These are phyloP conservation scores for Fusarium sp. DNA, from an alignment of 2,329 filamentous ascomycete genomes.

Conservation along the genomic window DNA sequence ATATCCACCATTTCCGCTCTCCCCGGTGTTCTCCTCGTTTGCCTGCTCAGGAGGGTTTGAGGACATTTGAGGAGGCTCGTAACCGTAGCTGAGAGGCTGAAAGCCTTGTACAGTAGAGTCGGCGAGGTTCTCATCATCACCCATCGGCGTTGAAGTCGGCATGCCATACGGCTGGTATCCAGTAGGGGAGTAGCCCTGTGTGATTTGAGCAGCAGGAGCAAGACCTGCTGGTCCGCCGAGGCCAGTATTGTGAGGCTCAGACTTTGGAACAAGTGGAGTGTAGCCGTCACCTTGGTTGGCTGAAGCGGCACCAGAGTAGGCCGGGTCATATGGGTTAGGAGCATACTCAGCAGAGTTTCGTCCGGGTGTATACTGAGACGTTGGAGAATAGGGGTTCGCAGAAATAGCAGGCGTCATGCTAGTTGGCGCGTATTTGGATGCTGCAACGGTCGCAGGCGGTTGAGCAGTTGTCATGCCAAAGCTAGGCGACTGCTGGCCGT, in stretches of 20 bases:
- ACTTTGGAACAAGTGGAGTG: conserved; percentile 32
- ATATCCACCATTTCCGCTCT: conserved; percentile 62
- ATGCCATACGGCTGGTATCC: conserved; percentile 51
- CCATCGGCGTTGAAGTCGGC: conserved; percentile 35
- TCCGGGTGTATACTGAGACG: conserved; percentile 65
- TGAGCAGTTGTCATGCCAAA: conserved; percentile 51
- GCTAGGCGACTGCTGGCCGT: conserved; percentile 66
- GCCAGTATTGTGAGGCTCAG: conserved; percentile 27
- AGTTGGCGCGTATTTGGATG: conserved; percentile 58
- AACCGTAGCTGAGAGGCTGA: conserved; percentile 64
- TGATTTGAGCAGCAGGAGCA: conserved; percentile 47
- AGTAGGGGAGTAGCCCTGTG: conserved; percentile 32
- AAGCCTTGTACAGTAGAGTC: conserved; percentile 53
- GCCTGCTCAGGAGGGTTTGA: conserved; percentile 36
- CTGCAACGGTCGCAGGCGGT: conserved; percentile 52
- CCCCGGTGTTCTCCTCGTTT: conserved; percentile 37
- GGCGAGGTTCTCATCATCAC: conserved; percentile 21
- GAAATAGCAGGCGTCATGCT: conserved; percentile 30
- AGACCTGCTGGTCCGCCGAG: conserved; percentile 29
- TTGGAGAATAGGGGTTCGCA: conserved; percentile 52
- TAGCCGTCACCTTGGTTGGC: conserved; percentile 39
- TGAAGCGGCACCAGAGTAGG: conserved; percentile 36
- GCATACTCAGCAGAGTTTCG: conserved; percentile 51
- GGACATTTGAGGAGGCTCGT: conserved; percentile 61
- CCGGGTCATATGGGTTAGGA: conserved; percentile 56